phyloP scores from a whole-genome alignment of 139 green algal species.

The Chlamydomonas sp. region DNA sequence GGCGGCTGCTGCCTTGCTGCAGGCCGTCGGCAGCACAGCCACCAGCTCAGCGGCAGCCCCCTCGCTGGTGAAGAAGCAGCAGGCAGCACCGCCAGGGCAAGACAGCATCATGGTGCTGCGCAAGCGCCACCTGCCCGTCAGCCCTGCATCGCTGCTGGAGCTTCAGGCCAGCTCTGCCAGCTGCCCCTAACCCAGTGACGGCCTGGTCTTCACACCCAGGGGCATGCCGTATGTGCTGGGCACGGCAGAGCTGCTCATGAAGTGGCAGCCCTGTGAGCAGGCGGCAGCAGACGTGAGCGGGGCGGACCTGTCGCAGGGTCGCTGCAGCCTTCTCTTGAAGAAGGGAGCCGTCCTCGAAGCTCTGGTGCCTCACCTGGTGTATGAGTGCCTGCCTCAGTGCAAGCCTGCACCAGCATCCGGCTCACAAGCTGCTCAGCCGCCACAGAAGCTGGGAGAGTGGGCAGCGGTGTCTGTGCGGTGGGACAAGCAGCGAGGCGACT shows the following conservation, averaged over 20 bases:
- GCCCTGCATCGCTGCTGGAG: neutral
- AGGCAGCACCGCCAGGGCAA: slow-evolving; percentile 9
- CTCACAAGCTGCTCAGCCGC: too few relatives aligned
- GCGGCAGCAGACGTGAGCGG: slow-evolving; percentile 6
- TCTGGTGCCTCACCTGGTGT: too few relatives aligned
- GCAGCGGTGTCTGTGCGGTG: too few relatives aligned
- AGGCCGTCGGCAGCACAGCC: neutral
- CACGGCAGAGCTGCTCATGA: slow-evolving; percentile 32
- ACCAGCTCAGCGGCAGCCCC: neutral
- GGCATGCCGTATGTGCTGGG: slow-evolving; percentile 27
- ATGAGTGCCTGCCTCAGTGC: too few relatives aligned
- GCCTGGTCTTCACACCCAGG: slow-evolving; percentile 30
- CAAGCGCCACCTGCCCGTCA: slow-evolving; percentile 21
- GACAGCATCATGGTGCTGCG: slow-evolving; percentile 16
- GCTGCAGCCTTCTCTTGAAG: too few relatives aligned
- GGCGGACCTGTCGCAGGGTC: too few relatives aligned
- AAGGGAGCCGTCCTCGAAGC: too few relatives aligned
- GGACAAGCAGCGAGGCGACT: slow-evolving; percentile 25
- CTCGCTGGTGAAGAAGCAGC: slow-evolving; percentile 27
- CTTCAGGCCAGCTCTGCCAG: slow-evolving; percentile 8
- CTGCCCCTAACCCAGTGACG: slow-evolving; percentile 26
- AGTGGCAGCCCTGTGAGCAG: slow-evolving; percentile 18
- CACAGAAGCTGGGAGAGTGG: too few relatives aligned
- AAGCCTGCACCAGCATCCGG: too few relatives aligned
- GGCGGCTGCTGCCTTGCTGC: neutral